Conservation (phyloP, 306 rosid species). For the Senna siamea region DNA sequence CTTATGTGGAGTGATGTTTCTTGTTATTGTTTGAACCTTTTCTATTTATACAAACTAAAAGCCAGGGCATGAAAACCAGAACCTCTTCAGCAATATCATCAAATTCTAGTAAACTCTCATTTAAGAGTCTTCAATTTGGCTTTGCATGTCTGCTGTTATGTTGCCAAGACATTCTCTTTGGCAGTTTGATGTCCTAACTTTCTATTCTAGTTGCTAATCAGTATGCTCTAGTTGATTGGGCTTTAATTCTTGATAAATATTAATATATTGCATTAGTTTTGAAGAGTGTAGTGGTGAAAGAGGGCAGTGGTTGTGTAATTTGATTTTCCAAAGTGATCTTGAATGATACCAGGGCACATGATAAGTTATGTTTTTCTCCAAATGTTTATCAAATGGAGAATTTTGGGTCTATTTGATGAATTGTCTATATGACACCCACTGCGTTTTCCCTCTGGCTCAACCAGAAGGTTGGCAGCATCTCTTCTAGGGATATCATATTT, state of each 20-base stretch:
- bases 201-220: neutral
- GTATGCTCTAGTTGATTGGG: neutral
- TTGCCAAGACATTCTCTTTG: neutral
- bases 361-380: conserved; percentile 9
- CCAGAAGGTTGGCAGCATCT: conserved; percentile 23
- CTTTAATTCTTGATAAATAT: neutral
- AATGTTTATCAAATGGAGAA: neutral
- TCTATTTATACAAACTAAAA: neutral
- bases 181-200: conserved; percentile 15
- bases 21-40: neutral
- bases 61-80: neutral
- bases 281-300: neutral
- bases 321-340: neutral
- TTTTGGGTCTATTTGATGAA: conserved; percentile 11
- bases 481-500: neutral
- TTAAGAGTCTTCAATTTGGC: neutral
- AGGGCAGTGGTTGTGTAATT: neutral
- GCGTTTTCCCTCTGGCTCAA: conserved; percentile 12
- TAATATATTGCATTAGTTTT: neutral
- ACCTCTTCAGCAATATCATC: neutral
- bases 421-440: conserved; percentile 14
- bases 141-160: conserved; percentile 17
- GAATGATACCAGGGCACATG: neutral
- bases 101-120: neutral
- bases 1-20: neutral